These are phyloP conservation scores for Alternaria sp. DNA, from an alignment of 2,329 filamentous ascomycete species.

Conservation along the genomic window DNA sequence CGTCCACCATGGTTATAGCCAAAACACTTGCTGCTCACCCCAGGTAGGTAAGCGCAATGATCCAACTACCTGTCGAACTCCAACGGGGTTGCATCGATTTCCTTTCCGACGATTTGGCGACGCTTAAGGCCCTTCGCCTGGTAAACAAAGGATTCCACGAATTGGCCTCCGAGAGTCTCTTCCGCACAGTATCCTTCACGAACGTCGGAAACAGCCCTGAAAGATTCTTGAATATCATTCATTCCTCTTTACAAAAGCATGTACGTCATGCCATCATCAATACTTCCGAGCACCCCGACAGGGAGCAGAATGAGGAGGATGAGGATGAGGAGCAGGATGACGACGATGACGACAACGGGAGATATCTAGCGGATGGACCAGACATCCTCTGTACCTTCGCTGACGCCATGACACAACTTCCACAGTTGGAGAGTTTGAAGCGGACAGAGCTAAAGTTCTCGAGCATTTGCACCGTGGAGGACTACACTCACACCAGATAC, in stretches of 20 bases:
- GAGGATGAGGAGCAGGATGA: not conserved
- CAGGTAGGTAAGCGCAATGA: not conserved
- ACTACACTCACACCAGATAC: not conserved
- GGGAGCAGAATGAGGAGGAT: not conserved
- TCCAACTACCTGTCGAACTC: not conserved
- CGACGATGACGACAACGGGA: not conserved
- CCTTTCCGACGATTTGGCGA: not conserved
- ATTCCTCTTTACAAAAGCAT: not conserved
- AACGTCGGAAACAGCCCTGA: not conserved
- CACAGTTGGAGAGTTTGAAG: not conserved
- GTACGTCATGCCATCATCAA: not conserved
- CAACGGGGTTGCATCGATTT: not conserved
- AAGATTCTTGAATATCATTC: not conserved
- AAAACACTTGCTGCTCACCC: not conserved
- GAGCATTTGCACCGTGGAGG: not conserved
- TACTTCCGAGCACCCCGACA: not conserved
- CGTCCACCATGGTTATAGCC: not conserved
- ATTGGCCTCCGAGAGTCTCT: not conserved
- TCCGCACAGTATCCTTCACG: not conserved
- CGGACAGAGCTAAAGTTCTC: not conserved
- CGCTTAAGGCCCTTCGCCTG: not conserved
- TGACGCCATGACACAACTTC: not conserved
- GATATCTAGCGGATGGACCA: not conserved
- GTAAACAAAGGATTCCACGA: not conserved
- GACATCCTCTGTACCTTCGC: not conserved